Evolutionary conservation across 192 early-diverging fungal genomes (phyloP), one percentile per base, ranked within the genome.

Genomic region (Podila verticillata): DNA sequence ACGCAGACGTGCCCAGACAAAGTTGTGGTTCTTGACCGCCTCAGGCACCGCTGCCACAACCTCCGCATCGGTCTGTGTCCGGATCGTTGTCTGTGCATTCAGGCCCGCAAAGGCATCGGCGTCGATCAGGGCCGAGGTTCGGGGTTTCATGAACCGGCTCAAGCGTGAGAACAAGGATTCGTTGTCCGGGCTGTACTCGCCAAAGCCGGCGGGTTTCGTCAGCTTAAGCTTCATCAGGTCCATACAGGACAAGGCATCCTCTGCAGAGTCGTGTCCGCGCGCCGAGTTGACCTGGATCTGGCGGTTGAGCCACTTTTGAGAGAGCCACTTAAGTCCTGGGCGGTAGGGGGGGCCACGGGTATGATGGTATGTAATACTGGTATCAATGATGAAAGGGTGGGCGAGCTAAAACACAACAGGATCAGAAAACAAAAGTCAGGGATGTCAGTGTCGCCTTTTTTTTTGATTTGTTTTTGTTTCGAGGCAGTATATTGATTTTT

Each of bases 181-280:
- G 0, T 72, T 73, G 28, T 81, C 69, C 54, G 81, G 68, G 26
- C 32, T 39, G 32, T 67, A 79, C 36, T 73, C 67, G 32, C 88
- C 87, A 63, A 82, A 89, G 10, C 48, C 63, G 19, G 66, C 28
- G 4, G 84, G 82, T 13, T 82, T 68, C 49, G 71, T 49, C 34
- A 91, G n/a, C 34, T 88, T 91, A 44, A 87, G 68, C 70, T 89
- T 85, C 35, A 91, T 75, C 0, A 94, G 59, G 74, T 94, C 92
- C 60, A 94, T 70, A 22, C 85, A 85, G 12, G 91, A 87, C 24
- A 70, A 63, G 17, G 93, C 91, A 88, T 94, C 93, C 72, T 93
- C 90, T 24, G 83, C 70, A 65, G 87, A 87, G 78, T 93, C 91
- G 84, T 94, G 93, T 39, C 93, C 92, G 59, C 73, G 66, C 6